Percentiles rank a stretch among this genome's conserved stretches.
These are phyloP conservation scores for Quercus mongolica DNA, from an alignment of 306 rosid species.

Conservation along the genomic window DNA sequence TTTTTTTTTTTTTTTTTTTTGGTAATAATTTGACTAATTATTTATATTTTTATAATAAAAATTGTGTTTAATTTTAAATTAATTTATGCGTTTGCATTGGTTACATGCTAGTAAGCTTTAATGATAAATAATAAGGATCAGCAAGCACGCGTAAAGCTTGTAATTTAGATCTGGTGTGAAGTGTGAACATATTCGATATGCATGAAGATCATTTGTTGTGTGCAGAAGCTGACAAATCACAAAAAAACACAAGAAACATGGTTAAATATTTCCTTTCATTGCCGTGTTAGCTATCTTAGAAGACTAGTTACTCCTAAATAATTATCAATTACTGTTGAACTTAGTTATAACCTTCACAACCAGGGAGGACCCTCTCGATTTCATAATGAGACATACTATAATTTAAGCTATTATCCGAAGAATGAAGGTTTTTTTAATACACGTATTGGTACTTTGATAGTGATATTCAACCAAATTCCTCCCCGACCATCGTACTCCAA, in stretches of 20 bases:
- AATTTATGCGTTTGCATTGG: too few species aligned
- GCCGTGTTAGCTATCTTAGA: neutral
- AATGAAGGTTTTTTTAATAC: neutral
- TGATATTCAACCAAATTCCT: slow-evolving; percentile 15
- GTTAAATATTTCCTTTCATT: neutral
- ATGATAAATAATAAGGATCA: too few species aligned
- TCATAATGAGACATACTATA: neutral
- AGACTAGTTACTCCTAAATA: neutral
- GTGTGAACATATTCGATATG: too few species aligned
- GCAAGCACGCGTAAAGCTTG: too few species aligned
- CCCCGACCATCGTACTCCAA: neutral
- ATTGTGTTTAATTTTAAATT: too few species aligned
- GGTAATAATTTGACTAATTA: too few species aligned
- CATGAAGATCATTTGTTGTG: neutral
- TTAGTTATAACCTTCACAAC: neutral
- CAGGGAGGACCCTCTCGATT: neutral
- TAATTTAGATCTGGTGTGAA: too few species aligned
- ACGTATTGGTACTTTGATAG: slow-evolving; percentile 9
- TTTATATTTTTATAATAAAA: too few species aligned
- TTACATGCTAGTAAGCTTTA: too few species aligned
- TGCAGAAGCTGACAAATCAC: neutral
- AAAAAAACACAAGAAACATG: neutral
- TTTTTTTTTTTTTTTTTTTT: too few species aligned
- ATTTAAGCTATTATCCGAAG: neutral
- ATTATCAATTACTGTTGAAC: neutral